These are phyloP conservation scores for Chimonanthus salicifolius DNA, from an alignment of 164 flowering plant species.

Conservation along the genomic window DNA sequence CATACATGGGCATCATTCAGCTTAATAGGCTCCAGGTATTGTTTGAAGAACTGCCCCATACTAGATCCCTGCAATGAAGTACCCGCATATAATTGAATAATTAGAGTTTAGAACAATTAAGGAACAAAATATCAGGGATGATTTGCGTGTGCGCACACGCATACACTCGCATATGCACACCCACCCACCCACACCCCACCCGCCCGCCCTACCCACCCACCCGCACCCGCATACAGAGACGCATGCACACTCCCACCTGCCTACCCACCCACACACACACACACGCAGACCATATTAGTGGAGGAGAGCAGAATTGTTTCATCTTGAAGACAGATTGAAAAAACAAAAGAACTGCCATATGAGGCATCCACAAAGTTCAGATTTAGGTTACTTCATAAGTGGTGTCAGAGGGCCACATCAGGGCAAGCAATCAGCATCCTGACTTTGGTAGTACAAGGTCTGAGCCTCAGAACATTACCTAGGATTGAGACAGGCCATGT, in stretches of 20 bases:
- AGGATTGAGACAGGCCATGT: background rate
- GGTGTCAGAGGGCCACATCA: background rate
- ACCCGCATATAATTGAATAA: background rate
- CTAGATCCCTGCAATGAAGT: conserved; percentile 73
- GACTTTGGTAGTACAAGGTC: background rate
- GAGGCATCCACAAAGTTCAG: no score
- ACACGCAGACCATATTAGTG: no score
- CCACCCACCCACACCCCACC: no score
- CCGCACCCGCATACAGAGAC: no score
- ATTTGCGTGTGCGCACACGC: no score
- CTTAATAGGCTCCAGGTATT: conserved; percentile 88
- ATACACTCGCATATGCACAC: no score
- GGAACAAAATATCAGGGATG: background rate
- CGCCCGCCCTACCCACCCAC: no score
- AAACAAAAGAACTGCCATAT: no score
- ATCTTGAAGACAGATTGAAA: no score
- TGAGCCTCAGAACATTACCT: background rate
- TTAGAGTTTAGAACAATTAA: background rate
- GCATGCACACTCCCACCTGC: no score
- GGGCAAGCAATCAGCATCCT: background rate
- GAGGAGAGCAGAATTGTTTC: no score
- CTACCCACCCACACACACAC: no score
- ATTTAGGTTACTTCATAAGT: background rate
- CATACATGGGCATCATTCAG: conserved; percentile 78
- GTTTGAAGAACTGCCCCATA: conserved; percentile 89